Base-by-base conservation (phyloP, 2,329 filamentous ascomycete genomes). In the Metarhizium humberi region DNA sequence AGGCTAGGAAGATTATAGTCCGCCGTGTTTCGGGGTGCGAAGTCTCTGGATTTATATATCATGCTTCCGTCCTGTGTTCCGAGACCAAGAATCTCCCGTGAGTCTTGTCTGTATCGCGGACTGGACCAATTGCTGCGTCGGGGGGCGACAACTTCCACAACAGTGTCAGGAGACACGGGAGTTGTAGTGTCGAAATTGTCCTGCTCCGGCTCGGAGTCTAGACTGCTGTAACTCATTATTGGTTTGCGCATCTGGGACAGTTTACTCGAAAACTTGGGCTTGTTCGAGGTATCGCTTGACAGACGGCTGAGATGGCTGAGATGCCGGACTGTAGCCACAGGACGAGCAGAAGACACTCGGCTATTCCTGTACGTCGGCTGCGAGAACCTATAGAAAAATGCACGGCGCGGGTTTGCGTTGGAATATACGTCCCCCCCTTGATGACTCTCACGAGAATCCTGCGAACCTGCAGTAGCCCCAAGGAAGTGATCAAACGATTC, bases 181-280 rank as follows among this genome's bases (percentile, higher is more conserved):
- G 30, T 32, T 11, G 25, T n/a, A n/a, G 30, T 47, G 16, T 14
- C 38, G 36, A 32, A 40, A 11, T 50, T 32, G 14, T 38, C 34
- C 11, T 53, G 50, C 32, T 55, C 50, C 6, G 53, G 47, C 7
- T 67, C 62, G 2, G 69, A 71, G 16, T 62, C 62, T 18, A 71
- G 61, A 52, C 65, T 69, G 32, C 66, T 59, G 40, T 70, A 70
- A 50, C 67, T 69, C 36, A 60, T 62, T 10, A 58, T 60, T 11
- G 64, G 58, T 1, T 57, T 56, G n/a, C 61, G 55, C 57, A 65
- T 56, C 42, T 68, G 61, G n/a, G 62, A 55, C 6, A 59, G 18
- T 30, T 42, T 53, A 16, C 42, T 53, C 14, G 54, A 11, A 40
- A 34, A 51, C 25, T 20, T 46, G 45, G 45, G 51, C 14, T 40